A percentile compares a stretch with the other conserved stretches of the same genome.
phyloP scores from a whole-genome alignment of 805 yeast genomes.

The Candida qinlingensis region DNA sequence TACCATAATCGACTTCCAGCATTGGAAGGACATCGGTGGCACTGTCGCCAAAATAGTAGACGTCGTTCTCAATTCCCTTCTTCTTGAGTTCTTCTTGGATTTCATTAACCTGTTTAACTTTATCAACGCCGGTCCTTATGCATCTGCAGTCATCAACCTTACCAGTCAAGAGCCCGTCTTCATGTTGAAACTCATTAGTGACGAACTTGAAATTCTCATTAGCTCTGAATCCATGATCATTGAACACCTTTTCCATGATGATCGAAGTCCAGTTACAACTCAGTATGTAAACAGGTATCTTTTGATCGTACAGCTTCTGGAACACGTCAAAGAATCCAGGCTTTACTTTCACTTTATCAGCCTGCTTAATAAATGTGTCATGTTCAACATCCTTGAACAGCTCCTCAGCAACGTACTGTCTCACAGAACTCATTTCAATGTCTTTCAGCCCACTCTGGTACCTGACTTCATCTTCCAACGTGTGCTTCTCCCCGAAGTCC shows the following conservation, averaged over 20 bases:
- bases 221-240: slow-evolving; percentile 18
- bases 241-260: slow-evolving; percentile 35
- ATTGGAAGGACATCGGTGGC: slow-evolving; percentile 52
- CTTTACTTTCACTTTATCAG: slow-evolving; percentile 44
- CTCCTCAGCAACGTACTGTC: slow-evolving; percentile 31
- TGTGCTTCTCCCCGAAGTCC: slow-evolving; percentile 27
- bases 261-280: slow-evolving; percentile 61
- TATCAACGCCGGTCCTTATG: slow-evolving; percentile 53
- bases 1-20: slow-evolving; percentile 40
- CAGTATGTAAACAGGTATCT: slow-evolving; percentile 38
- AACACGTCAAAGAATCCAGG: slow-evolving; percentile 65
- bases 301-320: neutral
- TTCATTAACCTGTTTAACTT: slow-evolving; percentile 26
- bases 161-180: slow-evolving; percentile 24
- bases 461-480: slow-evolving; percentile 35
- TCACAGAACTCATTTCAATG: slow-evolving; percentile 46
- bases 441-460: slow-evolving; percentile 40
- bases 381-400: slow-evolving; percentile 39
- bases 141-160: slow-evolving; percentile 17
- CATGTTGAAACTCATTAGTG: slow-evolving; percentile 48
- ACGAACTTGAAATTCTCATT: slow-evolving; percentile 28
- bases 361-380: slow-evolving; percentile 30
- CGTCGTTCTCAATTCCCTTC: slow-evolving; percentile 11
- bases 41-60: slow-evolving; percentile 58
- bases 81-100: slow-evolving; percentile 19